These are phyloP conservation scores for Talaromyces sp. DNA, from an alignment of 2,329 filamentous ascomycete species.

Conservation along the genomic window DNA sequence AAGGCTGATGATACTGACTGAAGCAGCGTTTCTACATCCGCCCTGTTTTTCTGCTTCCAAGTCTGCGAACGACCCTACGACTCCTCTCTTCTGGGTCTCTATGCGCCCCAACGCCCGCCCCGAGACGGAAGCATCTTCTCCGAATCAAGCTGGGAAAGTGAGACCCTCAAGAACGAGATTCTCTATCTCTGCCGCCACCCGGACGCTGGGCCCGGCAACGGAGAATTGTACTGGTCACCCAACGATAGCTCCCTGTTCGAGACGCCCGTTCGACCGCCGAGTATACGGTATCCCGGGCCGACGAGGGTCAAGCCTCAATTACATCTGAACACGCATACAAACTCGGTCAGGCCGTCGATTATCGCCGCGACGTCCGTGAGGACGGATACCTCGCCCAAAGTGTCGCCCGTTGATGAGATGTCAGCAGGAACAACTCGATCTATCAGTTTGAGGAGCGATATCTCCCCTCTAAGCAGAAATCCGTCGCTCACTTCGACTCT, in stretches of 20 bases:
- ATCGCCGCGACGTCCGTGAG: constrained; percentile 19
- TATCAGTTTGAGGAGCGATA: constrained; percentile 22
- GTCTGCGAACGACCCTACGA: constrained; percentile 38
- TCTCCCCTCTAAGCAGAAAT: constrained; percentile 28
- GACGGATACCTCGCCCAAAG: constrained; percentile 10
- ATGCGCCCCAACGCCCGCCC: constrained; percentile 23
- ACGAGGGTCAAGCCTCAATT: constrained; percentile 31
- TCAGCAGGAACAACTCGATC: not conserved
- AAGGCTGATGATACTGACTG: not conserved
- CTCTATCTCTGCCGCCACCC: constrained; percentile 36
- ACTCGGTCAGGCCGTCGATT: constrained; percentile 30
- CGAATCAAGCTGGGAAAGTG: constrained; percentile 34
- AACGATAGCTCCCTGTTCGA: constrained; percentile 23
- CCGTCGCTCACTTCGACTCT: constrained; percentile 29
- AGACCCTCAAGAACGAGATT: constrained; percentile 38
- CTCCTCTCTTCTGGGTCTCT: constrained; percentile 36
- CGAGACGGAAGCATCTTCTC: constrained; percentile 33
- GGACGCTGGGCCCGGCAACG: constrained; percentile 29
- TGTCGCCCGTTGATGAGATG: constrained; percentile 10
- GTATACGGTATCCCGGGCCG: constrained; percentile 32
- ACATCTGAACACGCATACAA: constrained; percentile 29
- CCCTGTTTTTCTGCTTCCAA: constrained; percentile 37
- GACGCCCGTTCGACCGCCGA: constrained; percentile 28
- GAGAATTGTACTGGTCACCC: constrained; percentile 25
- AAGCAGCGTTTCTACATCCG: constrained; percentile 33